These are phyloP conservation scores for Allium sativum DNA, from an alignment of 106 monocot genomes.

Conservation along the genomic window DNA sequence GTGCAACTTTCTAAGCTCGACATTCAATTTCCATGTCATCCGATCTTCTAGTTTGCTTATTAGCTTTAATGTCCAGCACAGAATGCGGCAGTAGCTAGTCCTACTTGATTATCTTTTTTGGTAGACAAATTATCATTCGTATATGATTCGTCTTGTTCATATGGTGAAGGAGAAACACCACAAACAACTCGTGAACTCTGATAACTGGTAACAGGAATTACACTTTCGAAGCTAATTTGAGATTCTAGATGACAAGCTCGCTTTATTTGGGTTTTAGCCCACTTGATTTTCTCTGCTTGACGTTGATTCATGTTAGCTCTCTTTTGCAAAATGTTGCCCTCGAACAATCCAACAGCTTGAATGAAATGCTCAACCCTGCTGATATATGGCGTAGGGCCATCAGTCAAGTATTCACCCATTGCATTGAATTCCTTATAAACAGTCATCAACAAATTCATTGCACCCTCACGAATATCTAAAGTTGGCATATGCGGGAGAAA, in stretches of 20 bases:
- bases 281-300: slow-evolving; percentile 85
- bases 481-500: slow-evolving; percentile 98
- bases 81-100: no score
- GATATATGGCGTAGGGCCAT: slow-evolving; percentile 76
- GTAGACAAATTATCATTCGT: no score
- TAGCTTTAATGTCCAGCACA: no score
- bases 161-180: no score
- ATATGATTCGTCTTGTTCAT: no score
- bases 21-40: no score
- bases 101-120: no score
- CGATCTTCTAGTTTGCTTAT: no score
- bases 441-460: slow-evolving; percentile 78
- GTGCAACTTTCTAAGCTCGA: no score
- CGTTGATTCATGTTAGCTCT: slow-evolving; percentile 88
- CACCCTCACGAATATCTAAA: slow-evolving; percentile 97
- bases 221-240: slow-evolving; percentile 42
- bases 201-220: no score
- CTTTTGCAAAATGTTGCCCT: slow-evolving; percentile 90
- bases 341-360: slow-evolving; percentile 81
- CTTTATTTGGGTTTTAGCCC: slow-evolving; percentile 81
- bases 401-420: slow-evolving; percentile 96
- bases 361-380: slow-evolving; percentile 89
- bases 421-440: slow-evolving; percentile 67
- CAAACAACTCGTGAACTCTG: no score
- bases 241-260: no score